Evolutionary conservation across 805 yeast genomes (phyloP), one percentile per base, ranked within the genome.

Genomic region (Zygotorulaspora chibaensis): DNA sequence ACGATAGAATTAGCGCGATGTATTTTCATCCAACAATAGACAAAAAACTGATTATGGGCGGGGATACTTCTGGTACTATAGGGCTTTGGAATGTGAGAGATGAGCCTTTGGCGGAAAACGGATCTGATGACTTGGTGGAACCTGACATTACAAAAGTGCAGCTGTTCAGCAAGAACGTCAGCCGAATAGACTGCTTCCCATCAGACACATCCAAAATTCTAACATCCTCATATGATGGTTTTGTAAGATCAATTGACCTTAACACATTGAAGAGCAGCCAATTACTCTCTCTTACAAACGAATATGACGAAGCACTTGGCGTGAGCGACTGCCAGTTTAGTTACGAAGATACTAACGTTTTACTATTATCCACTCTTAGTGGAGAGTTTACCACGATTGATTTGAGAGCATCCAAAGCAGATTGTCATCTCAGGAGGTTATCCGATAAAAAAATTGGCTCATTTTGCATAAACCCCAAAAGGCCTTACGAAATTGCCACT

Each of bases 371-470:
- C 0, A 89, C 98, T 0, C 69, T 91, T 41, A 72, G 76, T 4
- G 99, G 99, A 1, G 82, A 82, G 47, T 84, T 91, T 62, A 80
- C 86, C 16, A 74, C 71, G n/a, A 74, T 83, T 49, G 98, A 91
- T 62, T 43, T 80, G 10, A 71, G 99, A 51, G 72, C 73, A 40
- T 70, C 69, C 47, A 53, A 65, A 2, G 52, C 59, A 10, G 47
- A 55, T 2, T 42, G 55, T 1, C 55, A 65, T 4, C 66, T 81
- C n/a, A 69, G 74, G 36, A 72, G 95, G 52, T 63, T 90, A 12
- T 87, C 90, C 46, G 95, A 87, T 58, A 90, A 91, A 61, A 93
- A 93, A 61, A 90, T 93, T 45, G 98, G 98, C 0, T 88, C 95
- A 1, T 87, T 93, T 64, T 61, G 83, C 1, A 76, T 87, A 13